A percentile compares a stretch with the other conserved stretches of the same genome.
Conservation (phyloP, 768 basidiomycete species). For the Cystofilobasidium macerans region DNA sequence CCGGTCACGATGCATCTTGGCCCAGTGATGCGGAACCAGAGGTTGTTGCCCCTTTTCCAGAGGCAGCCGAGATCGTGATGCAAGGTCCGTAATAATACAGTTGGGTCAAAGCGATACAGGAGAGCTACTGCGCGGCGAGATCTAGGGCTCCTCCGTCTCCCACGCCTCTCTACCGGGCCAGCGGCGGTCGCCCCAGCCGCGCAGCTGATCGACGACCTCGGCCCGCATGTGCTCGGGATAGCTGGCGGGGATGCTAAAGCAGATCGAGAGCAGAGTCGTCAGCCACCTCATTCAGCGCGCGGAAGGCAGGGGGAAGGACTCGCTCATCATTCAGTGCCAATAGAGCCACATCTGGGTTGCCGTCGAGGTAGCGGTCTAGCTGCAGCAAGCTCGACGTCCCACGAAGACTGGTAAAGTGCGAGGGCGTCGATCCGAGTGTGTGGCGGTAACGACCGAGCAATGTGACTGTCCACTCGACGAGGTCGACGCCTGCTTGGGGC, state of each 20-base stretch:
- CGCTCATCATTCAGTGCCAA: constrained; percentile 21
- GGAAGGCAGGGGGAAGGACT: not conserved
- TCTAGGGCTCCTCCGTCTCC: constrained; percentile 1
- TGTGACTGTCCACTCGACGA: constrained; percentile 1
- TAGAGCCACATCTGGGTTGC: constrained; percentile 5
- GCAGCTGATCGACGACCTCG: not conserved
- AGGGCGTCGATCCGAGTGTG: constrained; percentile 13
- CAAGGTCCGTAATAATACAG: no score
- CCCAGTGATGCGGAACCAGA: no score
- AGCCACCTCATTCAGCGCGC: not conserved
- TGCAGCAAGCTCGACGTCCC: not conserved
- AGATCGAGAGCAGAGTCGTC: not conserved
- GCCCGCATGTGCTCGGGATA: not conserved
- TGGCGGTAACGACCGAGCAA: constrained; percentile 22
- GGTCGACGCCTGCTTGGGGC: constrained; percentile 5
- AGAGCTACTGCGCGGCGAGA: not conserved
- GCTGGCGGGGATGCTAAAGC: not conserved
- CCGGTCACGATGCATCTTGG: no score
- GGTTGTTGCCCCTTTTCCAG: no score
- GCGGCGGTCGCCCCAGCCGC: constrained; percentile 7
- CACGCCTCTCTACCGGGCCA: constrained; percentile 18
- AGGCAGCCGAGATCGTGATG: no score
- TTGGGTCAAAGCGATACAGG: not conserved
- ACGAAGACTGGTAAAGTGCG: constrained; percentile 14
- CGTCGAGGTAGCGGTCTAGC: not conserved